These are phyloP conservation scores for Russula vinacea DNA, from an alignment of 768 basidiomycete genomes.

Conservation along the genomic window DNA sequence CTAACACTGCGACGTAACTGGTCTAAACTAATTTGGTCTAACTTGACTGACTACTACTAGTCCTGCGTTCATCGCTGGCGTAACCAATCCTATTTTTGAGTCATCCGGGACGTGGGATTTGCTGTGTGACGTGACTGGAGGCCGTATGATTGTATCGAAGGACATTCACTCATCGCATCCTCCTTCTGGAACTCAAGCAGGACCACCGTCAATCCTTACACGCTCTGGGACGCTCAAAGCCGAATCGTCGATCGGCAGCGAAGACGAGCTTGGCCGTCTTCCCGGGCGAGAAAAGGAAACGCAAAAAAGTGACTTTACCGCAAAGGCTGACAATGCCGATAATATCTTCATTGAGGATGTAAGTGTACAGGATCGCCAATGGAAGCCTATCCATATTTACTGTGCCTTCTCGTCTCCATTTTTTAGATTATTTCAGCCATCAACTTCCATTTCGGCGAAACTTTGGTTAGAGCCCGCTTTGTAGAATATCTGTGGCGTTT, in stretches of 20 bases:
- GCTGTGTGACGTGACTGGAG: constrained; percentile 84
- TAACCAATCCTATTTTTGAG: constrained; percentile 96
- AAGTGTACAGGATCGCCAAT: constrained; percentile 37
- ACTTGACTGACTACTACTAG: too few relatives aligned
- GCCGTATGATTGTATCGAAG: constrained; percentile 82
- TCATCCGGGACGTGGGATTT: constrained; percentile 87
- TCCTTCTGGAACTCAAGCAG: constrained; percentile 36
- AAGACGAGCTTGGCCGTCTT: constrained; percentile 66
- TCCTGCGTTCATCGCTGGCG: constrained; percentile 92
- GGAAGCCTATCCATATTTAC: background rate
- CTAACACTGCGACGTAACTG: constrained; percentile 5
- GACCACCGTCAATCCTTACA: constrained; percentile 43
- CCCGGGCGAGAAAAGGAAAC: constrained; percentile 46
- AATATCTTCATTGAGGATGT: constrained; percentile 94
- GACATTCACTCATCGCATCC: constrained; percentile 62
- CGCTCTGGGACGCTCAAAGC: constrained; percentile 64
- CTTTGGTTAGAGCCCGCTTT: constrained; percentile 81
- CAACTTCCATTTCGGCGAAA: constrained; percentile 88
- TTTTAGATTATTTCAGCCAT: constrained; percentile 79
- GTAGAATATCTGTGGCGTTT: constrained; percentile 87
- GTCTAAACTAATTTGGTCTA: constrained; percentile 6
- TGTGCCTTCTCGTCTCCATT: background rate
- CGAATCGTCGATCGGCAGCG: constrained; percentile 58
- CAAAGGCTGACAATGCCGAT: constrained; percentile 64
- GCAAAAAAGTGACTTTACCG: constrained; percentile 51